These are phyloP conservation scores for Cercospora sp. DNA, from an alignment of 2,329 filamentous ascomycete genomes.

Conservation along the genomic window DNA sequence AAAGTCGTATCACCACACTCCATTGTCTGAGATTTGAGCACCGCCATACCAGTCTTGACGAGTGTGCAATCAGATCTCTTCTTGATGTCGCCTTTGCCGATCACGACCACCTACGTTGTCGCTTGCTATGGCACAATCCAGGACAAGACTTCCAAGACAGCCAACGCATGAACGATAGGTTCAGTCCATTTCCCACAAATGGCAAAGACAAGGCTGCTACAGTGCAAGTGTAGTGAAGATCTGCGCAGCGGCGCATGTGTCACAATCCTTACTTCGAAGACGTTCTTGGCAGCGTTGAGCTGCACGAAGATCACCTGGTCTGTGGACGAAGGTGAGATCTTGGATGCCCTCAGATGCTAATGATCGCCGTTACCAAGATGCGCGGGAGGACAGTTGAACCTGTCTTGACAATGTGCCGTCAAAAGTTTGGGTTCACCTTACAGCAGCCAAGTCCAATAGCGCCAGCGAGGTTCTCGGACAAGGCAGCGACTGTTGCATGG, in stretches of 20 bases:
- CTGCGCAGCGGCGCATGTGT: not conserved
- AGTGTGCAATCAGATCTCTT: not conserved
- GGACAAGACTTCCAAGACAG: not conserved
- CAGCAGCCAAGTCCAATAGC: not conserved
- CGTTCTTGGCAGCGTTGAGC: not conserved
- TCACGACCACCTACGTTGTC: not conserved
- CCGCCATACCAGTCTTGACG: not conserved
- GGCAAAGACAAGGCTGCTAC: not conserved
- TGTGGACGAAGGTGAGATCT: not conserved
- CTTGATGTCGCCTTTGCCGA: not conserved
- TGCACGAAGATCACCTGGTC: not conserved
- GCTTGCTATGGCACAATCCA: not conserved
- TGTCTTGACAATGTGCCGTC: not conserved
- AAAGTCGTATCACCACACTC: not conserved
- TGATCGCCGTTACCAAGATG: not conserved
- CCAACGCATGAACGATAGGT: not conserved
- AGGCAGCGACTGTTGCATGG: not conserved
- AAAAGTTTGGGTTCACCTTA: not conserved
- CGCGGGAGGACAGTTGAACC: not conserved
- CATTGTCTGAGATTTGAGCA: not conserved
- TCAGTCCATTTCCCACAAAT: not conserved
- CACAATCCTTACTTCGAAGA: not conserved
- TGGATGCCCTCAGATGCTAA: not conserved
- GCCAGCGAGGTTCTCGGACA: not conserved
- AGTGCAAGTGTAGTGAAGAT: not conserved